A percentile compares a stretch with the other conserved stretches of the same genome.
Conservation (phyloP, 176 grass and related monocot species). For the Carex myosuroides region DNA sequence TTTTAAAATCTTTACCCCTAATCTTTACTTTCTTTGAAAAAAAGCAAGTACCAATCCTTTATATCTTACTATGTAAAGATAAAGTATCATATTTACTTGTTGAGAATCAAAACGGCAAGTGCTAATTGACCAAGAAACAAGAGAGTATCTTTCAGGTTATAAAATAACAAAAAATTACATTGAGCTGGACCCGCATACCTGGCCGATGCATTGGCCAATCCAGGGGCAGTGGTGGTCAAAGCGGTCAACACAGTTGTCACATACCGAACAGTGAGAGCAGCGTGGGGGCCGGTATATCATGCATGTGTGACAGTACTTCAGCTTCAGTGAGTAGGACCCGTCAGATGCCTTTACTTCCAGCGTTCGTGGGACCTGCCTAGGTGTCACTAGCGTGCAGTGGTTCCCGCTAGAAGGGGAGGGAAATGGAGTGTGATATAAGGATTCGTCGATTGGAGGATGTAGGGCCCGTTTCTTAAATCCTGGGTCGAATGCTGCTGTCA, state of each 20-base stretch:
- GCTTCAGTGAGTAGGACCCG: slow-evolving; percentile 35
- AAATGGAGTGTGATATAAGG: slow-evolving; percentile 43
- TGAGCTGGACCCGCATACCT: slow-evolving; percentile 29
- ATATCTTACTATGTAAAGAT: not conserved
- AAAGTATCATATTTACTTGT: not conserved
- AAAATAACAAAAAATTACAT: not conserved
- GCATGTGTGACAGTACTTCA: slow-evolving; percentile 90
- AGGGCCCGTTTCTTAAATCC: slow-evolving; percentile 62
- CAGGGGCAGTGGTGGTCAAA: slow-evolving; percentile 97
- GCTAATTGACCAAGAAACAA: not conserved
- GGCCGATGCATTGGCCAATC: slow-evolving; percentile 94
- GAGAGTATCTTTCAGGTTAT: not conserved
- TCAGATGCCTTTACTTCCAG: slow-evolving; percentile 68
- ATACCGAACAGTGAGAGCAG: slow-evolving; percentile 84
- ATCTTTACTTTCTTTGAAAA: not conserved
- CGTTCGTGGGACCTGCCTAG: slow-evolving; percentile 33
- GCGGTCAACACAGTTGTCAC: slow-evolving; percentile 89
- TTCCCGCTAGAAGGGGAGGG: not conserved
- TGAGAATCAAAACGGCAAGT: not conserved
- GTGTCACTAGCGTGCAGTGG: not conserved
- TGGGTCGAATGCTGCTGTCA: slow-evolving; percentile 73
- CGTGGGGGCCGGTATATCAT: slow-evolving; percentile 81
- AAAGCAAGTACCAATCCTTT: not conserved
- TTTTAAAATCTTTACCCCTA: not conserved
- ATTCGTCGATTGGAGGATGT: slow-evolving; percentile 70